Conservation (phyloP, 345 rosid species). For the Euphorbia peplus region DNA sequence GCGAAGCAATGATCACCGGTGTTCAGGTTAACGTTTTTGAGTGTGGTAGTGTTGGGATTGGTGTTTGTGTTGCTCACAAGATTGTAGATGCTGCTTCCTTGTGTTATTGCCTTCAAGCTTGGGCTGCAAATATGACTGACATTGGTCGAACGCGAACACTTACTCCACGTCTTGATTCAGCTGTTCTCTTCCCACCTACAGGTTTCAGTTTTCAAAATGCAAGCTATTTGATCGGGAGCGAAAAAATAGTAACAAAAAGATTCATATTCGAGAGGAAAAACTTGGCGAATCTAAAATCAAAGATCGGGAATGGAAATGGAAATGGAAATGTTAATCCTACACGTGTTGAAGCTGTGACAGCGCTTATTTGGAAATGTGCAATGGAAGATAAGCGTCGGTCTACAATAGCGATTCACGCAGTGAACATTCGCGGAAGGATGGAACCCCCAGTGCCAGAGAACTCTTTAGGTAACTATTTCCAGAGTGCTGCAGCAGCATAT, state of each 20-base stretch:
- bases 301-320: neutral
- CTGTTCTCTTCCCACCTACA: conserved; percentile 5
- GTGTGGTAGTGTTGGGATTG: conserved; percentile 7
- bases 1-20: neutral
- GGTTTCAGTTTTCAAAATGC: conserved; percentile 3
- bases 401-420: conserved; percentile 19
- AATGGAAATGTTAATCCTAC: conserved; percentile 9
- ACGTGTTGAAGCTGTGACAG: conserved; percentile 18
- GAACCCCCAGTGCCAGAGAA: conserved; percentile 18
- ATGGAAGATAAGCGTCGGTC: conserved; percentile 10
- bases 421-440: conserved; percentile 19
- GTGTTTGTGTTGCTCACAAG: conserved; percentile 14
- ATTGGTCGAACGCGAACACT: conserved; percentile 1
- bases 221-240: neutral
- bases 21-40: conserved; percentile 6
- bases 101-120: conserved; percentile 6
- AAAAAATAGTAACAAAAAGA: conserved; percentile 1
- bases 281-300: conserved; percentile 2
- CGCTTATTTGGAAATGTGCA: conserved; percentile 19
- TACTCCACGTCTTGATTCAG: neutral
- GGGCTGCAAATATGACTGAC: conserved; percentile 4
- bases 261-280: conserved; percentile 2
- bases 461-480: conserved; percentile 23
- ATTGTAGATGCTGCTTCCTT: conserved; percentile 7
- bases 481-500: conserved; percentile 2